A percentile compares a stretch with the other conserved stretches of the same genome.
Conservation (phyloP, 805 yeast species). For the Yarrowia divulgata region DNA sequence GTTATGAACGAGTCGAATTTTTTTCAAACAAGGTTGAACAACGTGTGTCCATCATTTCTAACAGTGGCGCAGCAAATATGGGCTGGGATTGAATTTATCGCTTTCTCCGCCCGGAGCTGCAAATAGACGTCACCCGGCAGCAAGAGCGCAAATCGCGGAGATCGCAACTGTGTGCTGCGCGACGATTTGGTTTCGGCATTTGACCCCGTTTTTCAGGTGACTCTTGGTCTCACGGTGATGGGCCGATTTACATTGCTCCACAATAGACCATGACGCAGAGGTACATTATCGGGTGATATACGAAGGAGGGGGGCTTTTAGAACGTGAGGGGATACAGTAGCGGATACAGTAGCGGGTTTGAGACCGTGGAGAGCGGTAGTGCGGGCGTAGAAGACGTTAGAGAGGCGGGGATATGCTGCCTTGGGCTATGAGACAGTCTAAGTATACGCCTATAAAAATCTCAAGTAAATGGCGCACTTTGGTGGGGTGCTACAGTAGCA, state of each 20-base stretch:
- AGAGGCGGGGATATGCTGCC: background rate
- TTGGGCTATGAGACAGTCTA: background rate
- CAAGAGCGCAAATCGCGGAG: slow-evolving; percentile 27
- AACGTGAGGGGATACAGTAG: background rate
- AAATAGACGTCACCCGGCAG: slow-evolving; percentile 18
- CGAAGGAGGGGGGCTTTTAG: background rate
- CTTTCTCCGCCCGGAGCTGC: background rate
- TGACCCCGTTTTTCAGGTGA: background rate
- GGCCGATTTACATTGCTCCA: background rate
- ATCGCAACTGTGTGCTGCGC: background rate
- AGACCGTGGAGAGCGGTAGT: background rate
- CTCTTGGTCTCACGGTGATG: background rate
- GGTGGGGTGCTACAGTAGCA: background rate
- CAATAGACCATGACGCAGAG: background rate
- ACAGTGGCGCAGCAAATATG: slow-evolving; percentile 26
- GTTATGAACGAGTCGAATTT: background rate
- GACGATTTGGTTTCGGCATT: background rate
- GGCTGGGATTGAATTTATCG: slow-evolving; percentile 4
- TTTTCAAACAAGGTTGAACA: slow-evolving; percentile 15
- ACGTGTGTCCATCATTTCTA: background rate
- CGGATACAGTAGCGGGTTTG: background rate
- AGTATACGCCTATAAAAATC: no score
- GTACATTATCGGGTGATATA: slow-evolving; percentile 5
- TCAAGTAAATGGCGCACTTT: background rate
- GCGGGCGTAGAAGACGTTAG: no score